Evolutionary conservation across 345 rosid genomes (phyloP).

Genomic region (Hypericum perforatum): DNA sequence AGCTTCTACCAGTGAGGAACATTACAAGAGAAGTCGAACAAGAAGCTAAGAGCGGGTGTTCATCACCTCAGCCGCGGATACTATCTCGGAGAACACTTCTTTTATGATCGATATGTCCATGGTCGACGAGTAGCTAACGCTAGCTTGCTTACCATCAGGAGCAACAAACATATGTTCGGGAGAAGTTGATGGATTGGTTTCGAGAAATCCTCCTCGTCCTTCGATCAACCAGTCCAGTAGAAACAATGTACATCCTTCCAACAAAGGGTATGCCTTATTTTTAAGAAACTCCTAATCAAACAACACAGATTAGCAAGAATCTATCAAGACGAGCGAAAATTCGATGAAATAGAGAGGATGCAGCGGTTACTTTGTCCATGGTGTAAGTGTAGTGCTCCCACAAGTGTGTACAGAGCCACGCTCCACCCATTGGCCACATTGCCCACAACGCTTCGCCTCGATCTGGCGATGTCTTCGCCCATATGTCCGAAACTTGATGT

Average conservation of each 20-base stretch:
- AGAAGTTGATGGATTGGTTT: constrained; percentile 92
- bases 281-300: constrained; percentile 63
- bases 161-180: constrained; percentile 79
- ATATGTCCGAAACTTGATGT: constrained; percentile 80
- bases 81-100: constrained; percentile 62
- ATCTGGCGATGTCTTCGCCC: constrained; percentile 90
- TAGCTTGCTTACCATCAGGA: constrained; percentile 72
- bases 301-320: background rate
- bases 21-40: too few species aligned
- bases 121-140: constrained; percentile 91
- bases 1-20: background rate
- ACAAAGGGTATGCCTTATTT: constrained; percentile 64
- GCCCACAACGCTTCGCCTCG: constrained; percentile 67
- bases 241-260: constrained; percentile 74
- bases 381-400: constrained; percentile 92
- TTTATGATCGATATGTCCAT: constrained; percentile 84
- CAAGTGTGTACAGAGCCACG: constrained; percentile 91
- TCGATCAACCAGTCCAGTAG: constrained; percentile 87
- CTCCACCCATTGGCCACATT: constrained; percentile 99
- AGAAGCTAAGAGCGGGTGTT: background rate
- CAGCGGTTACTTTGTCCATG: constrained; percentile 53
- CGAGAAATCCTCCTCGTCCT: constrained; percentile 64
- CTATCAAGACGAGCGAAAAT: background rate
- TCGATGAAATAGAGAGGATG: background rate
- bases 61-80: constrained; percentile 76